Conservation (phyloP, 2,329 filamentous ascomycete genomes). For the Pseudocercospora fijiensis region DNA sequence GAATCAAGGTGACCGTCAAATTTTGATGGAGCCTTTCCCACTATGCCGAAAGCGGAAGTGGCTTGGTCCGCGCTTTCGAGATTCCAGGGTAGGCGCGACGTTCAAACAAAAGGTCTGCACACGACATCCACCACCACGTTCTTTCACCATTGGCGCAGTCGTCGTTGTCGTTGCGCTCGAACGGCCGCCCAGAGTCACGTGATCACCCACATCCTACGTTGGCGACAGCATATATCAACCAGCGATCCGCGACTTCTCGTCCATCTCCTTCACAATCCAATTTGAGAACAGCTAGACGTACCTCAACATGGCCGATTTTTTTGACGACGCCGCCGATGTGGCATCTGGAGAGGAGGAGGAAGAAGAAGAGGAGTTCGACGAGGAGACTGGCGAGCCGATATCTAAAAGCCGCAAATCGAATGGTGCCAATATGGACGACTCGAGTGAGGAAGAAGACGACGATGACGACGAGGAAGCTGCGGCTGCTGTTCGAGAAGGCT, state of each 20-base stretch:
- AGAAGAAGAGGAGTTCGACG: constrained; percentile 78
- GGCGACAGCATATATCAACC: background rate
- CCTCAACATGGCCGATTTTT: constrained; percentile 49
- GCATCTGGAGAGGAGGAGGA: constrained; percentile 82
- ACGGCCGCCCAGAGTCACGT: background rate
- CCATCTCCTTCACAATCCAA: constrained; percentile 8
- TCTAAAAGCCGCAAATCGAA: constrained; percentile 38
- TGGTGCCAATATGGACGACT: constrained; percentile 65
- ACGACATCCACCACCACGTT: background rate
- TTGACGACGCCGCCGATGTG: constrained; percentile 81
- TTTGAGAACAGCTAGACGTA: background rate
- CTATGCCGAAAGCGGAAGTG: background rate
- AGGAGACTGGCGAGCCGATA: constrained; percentile 65
- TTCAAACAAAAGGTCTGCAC: background rate
- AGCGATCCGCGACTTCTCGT: background rate
- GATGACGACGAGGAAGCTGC: constrained; percentile 86
- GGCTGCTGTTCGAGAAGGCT: constrained; percentile 77
- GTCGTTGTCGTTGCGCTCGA: background rate
- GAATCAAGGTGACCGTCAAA: background rate
- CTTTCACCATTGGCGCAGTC: background rate
- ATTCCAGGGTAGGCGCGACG: background rate
- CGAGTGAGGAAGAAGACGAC: constrained; percentile 83
- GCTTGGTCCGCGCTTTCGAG: background rate
- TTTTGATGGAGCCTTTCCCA: background rate
- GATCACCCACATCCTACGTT: background rate